Percentiles rank a stretch among this genome's conserved stretches.
Evolutionary conservation across 2,329 filamentous ascomycete genomes (phyloP).

Genomic region (Myotisia sp.): DNA sequence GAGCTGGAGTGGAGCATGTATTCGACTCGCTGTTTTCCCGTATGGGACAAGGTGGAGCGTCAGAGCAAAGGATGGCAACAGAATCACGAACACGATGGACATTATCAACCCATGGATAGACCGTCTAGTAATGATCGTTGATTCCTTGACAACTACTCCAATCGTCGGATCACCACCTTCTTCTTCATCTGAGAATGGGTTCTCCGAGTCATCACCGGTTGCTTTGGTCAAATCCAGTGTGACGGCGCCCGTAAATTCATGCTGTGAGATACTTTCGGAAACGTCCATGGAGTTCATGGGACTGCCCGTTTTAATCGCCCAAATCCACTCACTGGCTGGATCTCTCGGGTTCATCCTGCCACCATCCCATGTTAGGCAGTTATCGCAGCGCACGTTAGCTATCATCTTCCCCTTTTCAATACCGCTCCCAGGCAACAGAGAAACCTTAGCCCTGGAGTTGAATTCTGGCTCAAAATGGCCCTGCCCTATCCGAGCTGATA

Average conservation of each 20-base stretch:
- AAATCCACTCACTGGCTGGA: slow-evolving; percentile 37
- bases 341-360: slow-evolving; percentile 38
- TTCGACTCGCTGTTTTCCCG: slow-evolving; percentile 10
- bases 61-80: slow-evolving; percentile 17
- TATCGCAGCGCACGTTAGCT: slow-evolving; percentile 43
- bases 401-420: slow-evolving; percentile 39
- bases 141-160: not conserved
- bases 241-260: slow-evolving; percentile 32
- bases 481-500: slow-evolving; percentile 38
- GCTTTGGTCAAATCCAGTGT: slow-evolving; percentile 36
- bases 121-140: slow-evolving; percentile 6
- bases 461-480: slow-evolving; percentile 32
- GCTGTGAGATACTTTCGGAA: slow-evolving; percentile 32
- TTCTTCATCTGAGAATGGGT: slow-evolving; percentile 17
- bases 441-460: slow-evolving; percentile 31
- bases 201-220: slow-evolving; percentile 33
- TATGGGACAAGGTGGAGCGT: slow-evolving; percentile 9
- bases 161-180: not conserved
- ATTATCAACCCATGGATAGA: slow-evolving; percentile 18
- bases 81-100: slow-evolving; percentile 15
- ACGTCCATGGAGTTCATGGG: slow-evolving; percentile 35
- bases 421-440: slow-evolving; percentile 40
- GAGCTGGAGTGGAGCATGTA: slow-evolving; percentile 35
- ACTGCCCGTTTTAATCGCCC: slow-evolving; percentile 33
- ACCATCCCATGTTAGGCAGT: slow-evolving; percentile 39